Base-by-base conservation (phyloP, 192 early-diverging fungal species). In the Oehlia diaphana region DNA sequence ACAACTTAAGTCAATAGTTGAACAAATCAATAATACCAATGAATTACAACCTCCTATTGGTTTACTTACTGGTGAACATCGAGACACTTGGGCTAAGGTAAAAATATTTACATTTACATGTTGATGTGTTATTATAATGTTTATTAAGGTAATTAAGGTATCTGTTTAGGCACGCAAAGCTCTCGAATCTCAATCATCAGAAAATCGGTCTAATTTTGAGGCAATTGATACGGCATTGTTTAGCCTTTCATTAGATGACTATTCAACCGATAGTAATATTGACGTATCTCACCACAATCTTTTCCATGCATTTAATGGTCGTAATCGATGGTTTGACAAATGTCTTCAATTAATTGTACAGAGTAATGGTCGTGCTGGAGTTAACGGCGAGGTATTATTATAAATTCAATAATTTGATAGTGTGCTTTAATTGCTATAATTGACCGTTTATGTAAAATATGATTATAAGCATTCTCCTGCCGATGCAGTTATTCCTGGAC, bases 281-380 rank as follows among this genome's bases (percentile, higher is more conserved):
- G 93, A 96, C 81, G 69, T 84, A 4, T 86, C 91, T 6, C 90
- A 95, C 64, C 87, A 83, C 39, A 93, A 95, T 70, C 83, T 95
- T 23, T 94, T 93, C 84, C 96, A 97, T 83, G 93, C 90, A 8
- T 80, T 84, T 53, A 86, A 94, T 35, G 96, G 89, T 3, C 82
- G 82, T 66, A 99, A 99, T 84, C 88, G 97, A 33, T 99, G 97
- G 97, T 98, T 96, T 87, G 97, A 99, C 87, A 99, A 99, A 88
- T 86, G 95, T 26, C 87, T 99, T 64, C 94, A 96, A 84, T 82
- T 98, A 47, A 91, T 98, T 62, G 91, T 99, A 47, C 83, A 94
- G 71, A 91, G 82, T 82, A 95, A 91, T 79, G 97, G 95, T 26
- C 91, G 94, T 42, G 89, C 94, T 50, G 97, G 97, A 81, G 88